Conservation (phyloP, 805 yeast genomes). For the Zygotorulaspora danielsina region DNA sequence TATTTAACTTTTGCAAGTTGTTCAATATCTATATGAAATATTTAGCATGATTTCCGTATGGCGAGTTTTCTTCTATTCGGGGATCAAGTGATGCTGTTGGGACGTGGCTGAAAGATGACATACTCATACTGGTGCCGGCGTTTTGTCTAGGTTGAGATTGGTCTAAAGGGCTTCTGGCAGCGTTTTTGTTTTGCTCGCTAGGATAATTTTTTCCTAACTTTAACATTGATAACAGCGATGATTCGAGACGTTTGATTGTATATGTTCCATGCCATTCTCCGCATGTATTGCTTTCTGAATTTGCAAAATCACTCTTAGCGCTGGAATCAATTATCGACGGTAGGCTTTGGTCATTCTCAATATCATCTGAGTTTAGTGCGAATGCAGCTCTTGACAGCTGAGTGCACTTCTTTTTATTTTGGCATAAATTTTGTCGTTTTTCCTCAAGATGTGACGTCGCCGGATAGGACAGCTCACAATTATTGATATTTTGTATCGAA, state of each 20-base stretch:
- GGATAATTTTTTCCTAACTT: background rate
- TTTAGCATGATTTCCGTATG: conserved; percentile 15
- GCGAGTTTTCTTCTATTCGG: background rate
- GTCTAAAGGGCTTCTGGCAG: background rate
- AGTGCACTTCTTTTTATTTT: background rate
- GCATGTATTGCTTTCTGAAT: background rate
- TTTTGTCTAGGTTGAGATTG: background rate
- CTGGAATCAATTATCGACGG: background rate
- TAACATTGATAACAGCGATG: conserved; percentile 9
- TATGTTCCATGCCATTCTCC: conserved; percentile 7
- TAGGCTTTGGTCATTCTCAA: background rate
- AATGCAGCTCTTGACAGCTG: background rate
- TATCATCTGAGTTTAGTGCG: background rate
- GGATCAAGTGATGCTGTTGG: background rate
- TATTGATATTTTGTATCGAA: background rate
- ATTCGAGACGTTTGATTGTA: conserved; percentile 11
- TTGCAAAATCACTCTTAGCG: background rate
- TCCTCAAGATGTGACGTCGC: background rate
- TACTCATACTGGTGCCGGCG: background rate
- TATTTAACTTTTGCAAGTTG: too few relatives aligned
- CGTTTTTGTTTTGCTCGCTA: background rate
- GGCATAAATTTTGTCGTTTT: background rate
- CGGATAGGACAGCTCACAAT: background rate
- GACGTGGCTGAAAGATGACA: conserved; percentile 3
- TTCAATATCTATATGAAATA: conserved; percentile 13